Evolutionary conservation across 2,329 filamentous ascomycete species (phyloP).

Genomic region (Diaporthe nobilis): DNA sequence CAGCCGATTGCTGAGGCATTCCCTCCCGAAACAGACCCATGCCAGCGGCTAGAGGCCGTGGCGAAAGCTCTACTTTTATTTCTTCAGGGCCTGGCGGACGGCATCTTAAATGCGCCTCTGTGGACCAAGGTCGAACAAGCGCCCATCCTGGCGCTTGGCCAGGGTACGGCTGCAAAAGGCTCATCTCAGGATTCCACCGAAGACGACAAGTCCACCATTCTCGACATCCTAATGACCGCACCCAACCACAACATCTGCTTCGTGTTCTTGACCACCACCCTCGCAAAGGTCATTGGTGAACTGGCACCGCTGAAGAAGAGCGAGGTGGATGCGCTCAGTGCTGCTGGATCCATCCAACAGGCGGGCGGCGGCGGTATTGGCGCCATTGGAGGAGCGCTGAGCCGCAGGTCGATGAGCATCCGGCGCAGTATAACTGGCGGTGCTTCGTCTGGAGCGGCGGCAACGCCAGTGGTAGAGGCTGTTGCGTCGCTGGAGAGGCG

Average conservation of each 20-base stretch:
- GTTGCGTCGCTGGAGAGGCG: slow-evolving; percentile 66
- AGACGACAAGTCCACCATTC: slow-evolving; percentile 66
- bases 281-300: slow-evolving; percentile 68
- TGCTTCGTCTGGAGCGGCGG: slow-evolving; percentile 45
- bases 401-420: slow-evolving; percentile 64
- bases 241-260: slow-evolving; percentile 91
- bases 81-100: slow-evolving; percentile 81
- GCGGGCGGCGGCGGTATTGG: slow-evolving; percentile 41
- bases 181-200: slow-evolving; percentile 48
- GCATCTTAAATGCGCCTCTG: slow-evolving; percentile 78
- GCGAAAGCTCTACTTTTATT: slow-evolving; percentile 81
- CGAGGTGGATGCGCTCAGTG: slow-evolving; percentile 53
- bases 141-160: slow-evolving; percentile 45
- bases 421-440: slow-evolving; percentile 48
- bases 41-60: slow-evolving; percentile 81
- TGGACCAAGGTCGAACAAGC: slow-evolving; percentile 79
- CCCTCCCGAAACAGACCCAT: slow-evolving; percentile 71
- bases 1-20: slow-evolving; percentile 73
- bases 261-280: slow-evolving; percentile 86
- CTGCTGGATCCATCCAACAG: slow-evolving; percentile 40
- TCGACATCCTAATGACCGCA: slow-evolving; percentile 80
- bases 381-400: slow-evolving; percentile 47
- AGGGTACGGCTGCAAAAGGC: slow-evolving; percentile 52
- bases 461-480: slow-evolving; percentile 46
- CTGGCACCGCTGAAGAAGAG: slow-evolving; percentile 58